A percentile compares a stretch with the other conserved stretches of the same genome.
These are phyloP conservation scores for Monascus purpureus DNA, from an alignment of 495 filamentous ascomycete genomes.

Conservation along the genomic window DNA sequence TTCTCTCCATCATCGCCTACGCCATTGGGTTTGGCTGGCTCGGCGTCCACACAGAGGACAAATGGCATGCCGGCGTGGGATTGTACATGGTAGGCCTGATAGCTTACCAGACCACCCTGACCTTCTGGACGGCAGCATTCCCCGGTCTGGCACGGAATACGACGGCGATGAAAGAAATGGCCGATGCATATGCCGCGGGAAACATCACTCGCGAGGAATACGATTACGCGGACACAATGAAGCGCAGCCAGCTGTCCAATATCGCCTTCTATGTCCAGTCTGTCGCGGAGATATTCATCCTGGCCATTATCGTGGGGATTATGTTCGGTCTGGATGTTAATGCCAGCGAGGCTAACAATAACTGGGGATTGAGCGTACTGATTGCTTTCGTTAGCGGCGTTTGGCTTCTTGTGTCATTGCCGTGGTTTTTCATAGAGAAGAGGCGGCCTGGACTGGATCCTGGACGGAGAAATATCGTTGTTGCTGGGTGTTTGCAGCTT, in stretches of 20 bases:
- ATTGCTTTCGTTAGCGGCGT: constrained; percentile 51
- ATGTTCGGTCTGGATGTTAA: constrained; percentile 47
- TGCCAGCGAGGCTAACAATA: constrained; percentile 43
- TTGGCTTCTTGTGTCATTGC: constrained; percentile 44
- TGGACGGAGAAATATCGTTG: constrained; percentile 28
- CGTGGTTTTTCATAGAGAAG: constrained; percentile 54
- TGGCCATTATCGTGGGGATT: constrained; percentile 48
- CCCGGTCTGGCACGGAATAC: constrained; percentile 48
- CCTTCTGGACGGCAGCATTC: constrained; percentile 56
- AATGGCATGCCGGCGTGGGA: constrained; percentile 42
- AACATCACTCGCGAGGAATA: constrained; percentile 43
- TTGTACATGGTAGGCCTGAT: constrained; percentile 51
- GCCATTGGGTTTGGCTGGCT: constrained; percentile 52
- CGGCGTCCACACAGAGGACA: constrained; percentile 39
- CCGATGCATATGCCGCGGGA: constrained; percentile 36
- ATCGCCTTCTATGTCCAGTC: constrained; percentile 49
- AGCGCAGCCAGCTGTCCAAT: constrained; percentile 46
- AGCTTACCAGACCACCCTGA: constrained; percentile 51
- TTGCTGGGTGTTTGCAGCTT: constrained; percentile 46
- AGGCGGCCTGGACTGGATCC: constrained; percentile 42
- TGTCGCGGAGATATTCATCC: constrained; percentile 43
- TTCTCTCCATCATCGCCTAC: constrained; percentile 41
- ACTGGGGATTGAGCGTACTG: constrained; percentile 49
- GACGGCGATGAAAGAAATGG: constrained; percentile 34
- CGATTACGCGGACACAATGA: constrained; percentile 46